A percentile compares a stretch with the other conserved stretches of the same genome.
Conservation (phyloP, 805 yeast genomes). For the Wickerhamia fluorescens region DNA sequence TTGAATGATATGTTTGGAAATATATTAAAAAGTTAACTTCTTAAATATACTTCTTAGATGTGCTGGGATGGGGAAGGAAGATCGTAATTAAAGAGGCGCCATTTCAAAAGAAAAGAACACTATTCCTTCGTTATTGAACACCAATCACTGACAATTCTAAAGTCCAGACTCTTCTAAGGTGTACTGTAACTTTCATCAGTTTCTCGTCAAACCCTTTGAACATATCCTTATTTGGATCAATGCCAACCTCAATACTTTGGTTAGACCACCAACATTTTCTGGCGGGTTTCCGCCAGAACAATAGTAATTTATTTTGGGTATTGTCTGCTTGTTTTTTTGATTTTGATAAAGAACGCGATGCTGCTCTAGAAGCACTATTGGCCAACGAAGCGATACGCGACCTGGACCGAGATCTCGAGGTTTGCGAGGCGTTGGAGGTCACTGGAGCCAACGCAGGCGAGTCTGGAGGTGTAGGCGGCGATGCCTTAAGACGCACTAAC, state of each 20-base stretch:
- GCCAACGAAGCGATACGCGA: slow-evolving; percentile 61
- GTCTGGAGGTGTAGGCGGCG: slow-evolving; percentile 32
- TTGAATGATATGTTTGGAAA: too few species aligned
- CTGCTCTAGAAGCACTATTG: slow-evolving; percentile 45
- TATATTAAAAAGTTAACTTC: too few species aligned
- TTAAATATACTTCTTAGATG: too few species aligned
- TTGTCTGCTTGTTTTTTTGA: slow-evolving; percentile 35
- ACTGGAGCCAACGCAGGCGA: slow-evolving; percentile 36
- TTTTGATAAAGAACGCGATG: slow-evolving; percentile 52
- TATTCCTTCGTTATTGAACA: slow-evolving; percentile 50
- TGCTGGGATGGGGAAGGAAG: too few species aligned
- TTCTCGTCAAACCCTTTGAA: too few species aligned
- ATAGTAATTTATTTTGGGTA: slow-evolving; percentile 54
- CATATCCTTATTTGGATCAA: too few species aligned
- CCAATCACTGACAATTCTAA: slow-evolving; percentile 87
- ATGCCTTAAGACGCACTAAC: slow-evolving; percentile 49
- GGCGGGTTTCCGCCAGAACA: slow-evolving; percentile 98
- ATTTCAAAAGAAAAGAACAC: too few species aligned
- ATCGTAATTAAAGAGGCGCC: too few species aligned
- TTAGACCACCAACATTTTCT: slow-evolving; percentile 98
- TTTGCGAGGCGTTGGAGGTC: slow-evolving; percentile 30
- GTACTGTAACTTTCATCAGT: slow-evolving; percentile 56
- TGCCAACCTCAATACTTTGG: slow-evolving; percentile 41
- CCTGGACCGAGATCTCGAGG: slow-evolving; percentile 32
- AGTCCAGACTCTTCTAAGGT: slow-evolving; percentile 94